Base-by-base conservation (phyloP, 2,329 filamentous ascomycete species). In the Penicillium oxalicum region DNA sequence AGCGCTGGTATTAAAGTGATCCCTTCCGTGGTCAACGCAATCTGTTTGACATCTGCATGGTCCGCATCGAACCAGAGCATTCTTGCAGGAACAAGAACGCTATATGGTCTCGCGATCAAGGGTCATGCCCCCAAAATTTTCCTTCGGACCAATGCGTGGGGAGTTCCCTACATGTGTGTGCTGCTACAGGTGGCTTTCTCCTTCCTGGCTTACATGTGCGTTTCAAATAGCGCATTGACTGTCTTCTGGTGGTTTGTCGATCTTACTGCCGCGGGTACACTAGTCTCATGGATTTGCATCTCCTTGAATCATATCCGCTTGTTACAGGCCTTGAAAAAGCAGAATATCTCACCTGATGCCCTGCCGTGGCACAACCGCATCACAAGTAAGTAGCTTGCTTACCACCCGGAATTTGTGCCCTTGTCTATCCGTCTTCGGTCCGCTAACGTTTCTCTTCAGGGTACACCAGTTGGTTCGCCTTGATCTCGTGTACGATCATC, bases 1-100 rank as follows among this genome's bases (percentile, higher is more conserved):
- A 77, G 80, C 28, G 86, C 86, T 2, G 81, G 83, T 0, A 83
- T 90, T 49, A 75, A 73, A 4, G 83, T 77, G 5, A 77, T 90
- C 4, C 83, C 85, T 0, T 82, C 81, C 5, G 79, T 91, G 47
- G 83, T 91, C 68, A 91, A 91, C 64, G 86, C 85, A 33, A 75
- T 90, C 26, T 83, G 91, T 57, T 76, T 90, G 55, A 87, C 83
- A 0, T 86, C 83, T 0, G 85, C 83, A 0, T 84, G 81, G 69
- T 88, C 84, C 0, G 77, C 84, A 0, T 82, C 79, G 0, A 89
- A 89, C 57, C 81, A 84, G 55, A 80, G 78, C 60, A 71, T 90
- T 45, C 76, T 77, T 58, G 72, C 74, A 2, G 75, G 74, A 9
- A 78, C 75, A 5, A 73, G 78, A 52, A 75, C 74, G 48, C 69